Evolutionary conservation across 1,139 yeast species (phyloP).

Genomic region (Pichia sp.): DNA sequence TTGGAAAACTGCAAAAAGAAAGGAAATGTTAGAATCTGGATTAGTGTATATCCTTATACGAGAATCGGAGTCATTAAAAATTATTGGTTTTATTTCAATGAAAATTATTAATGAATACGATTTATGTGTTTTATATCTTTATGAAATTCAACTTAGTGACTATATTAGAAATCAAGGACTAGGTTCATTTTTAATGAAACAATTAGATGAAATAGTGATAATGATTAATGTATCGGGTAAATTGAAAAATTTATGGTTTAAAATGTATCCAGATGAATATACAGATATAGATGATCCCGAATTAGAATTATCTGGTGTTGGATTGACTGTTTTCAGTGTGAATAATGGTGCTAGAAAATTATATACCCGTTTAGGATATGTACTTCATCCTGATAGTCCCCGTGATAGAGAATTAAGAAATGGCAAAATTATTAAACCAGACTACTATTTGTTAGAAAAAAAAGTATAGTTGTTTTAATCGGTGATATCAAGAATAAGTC

Average conservation of each 20-base stretch:
- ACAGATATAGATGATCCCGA: conserved; percentile 3
- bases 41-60: conserved; percentile 16
- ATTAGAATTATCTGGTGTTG: conserved; percentile 30
- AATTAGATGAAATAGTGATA: conserved; percentile 32
- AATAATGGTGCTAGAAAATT: conserved; percentile 39
- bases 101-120: conserved; percentile 31
- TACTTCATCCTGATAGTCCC: conserved; percentile 11
- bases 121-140: conserved; percentile 37
- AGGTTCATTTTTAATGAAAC: conserved; percentile 33
- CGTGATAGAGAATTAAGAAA: conserved; percentile 34
- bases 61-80: not conserved
- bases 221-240: conserved; percentile 16
- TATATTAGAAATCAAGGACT: conserved; percentile 29
- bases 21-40: conserved; percentile 42
- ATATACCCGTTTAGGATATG: conserved; percentile 31
- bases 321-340: conserved; percentile 48
- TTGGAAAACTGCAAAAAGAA: conserved; percentile 37
- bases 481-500: too few species aligned
- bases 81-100: conserved; percentile 15
- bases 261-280: conserved; percentile 6
- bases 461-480: not conserved
- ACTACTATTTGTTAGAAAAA: conserved; percentile 32
- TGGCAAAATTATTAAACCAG: conserved; percentile 39
- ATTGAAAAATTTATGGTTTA: conserved; percentile 14
- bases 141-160: conserved; percentile 41